Evolutionary conservation across 2,329 filamentous ascomycete genomes (phyloP).

Genomic region (Colletotrichum filicis): DNA sequence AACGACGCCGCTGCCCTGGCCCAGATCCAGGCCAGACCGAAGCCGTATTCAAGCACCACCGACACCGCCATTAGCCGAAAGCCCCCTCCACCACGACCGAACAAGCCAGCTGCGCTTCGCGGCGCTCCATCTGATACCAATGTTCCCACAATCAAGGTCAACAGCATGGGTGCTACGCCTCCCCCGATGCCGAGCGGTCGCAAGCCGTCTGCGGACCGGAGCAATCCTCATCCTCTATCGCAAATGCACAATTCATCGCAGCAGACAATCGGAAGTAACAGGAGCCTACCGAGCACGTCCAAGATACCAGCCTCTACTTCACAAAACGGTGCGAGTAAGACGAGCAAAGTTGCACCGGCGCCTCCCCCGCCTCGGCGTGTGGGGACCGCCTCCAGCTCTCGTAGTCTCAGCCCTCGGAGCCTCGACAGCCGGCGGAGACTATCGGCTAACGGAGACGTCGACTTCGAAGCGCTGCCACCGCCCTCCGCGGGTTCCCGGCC

Average conservation of each 20-base stretch:
- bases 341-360: slow-evolving; percentile 45
- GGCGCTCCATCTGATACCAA: slow-evolving; percentile 50
- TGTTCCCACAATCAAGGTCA: slow-evolving; percentile 17
- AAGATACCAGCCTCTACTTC: slow-evolving; percentile 15
- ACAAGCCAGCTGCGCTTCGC: slow-evolving; percentile 67
- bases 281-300: slow-evolving; percentile 18
- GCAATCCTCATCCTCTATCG: slow-evolving; percentile 50
- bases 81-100: slow-evolving; percentile 57
- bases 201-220: slow-evolving; percentile 42
- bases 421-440: slow-evolving; percentile 44
- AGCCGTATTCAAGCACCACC: slow-evolving; percentile 40
- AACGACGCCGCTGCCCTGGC: slow-evolving; percentile 47
- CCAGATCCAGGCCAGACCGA: slow-evolving; percentile 40
- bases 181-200: slow-evolving; percentile 50
- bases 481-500: slow-evolving; percentile 40
- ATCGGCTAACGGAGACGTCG: slow-evolving; percentile 51
- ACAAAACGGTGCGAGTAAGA: slow-evolving; percentile 5
- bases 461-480: slow-evolving; percentile 53
- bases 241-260: slow-evolving; percentile 54
- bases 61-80: slow-evolving; percentile 44
- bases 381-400: slow-evolving; percentile 50
- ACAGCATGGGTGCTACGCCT: slow-evolving; percentile 17
- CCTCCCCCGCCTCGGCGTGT: slow-evolving; percentile 60
- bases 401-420: slow-evolving; percentile 45
- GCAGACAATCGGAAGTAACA: slow-evolving; percentile 41